Evolutionary conservation across 2,329 filamentous ascomycete genomes (phyloP).

Genomic region (Dichotomopilus funicola): DNA sequence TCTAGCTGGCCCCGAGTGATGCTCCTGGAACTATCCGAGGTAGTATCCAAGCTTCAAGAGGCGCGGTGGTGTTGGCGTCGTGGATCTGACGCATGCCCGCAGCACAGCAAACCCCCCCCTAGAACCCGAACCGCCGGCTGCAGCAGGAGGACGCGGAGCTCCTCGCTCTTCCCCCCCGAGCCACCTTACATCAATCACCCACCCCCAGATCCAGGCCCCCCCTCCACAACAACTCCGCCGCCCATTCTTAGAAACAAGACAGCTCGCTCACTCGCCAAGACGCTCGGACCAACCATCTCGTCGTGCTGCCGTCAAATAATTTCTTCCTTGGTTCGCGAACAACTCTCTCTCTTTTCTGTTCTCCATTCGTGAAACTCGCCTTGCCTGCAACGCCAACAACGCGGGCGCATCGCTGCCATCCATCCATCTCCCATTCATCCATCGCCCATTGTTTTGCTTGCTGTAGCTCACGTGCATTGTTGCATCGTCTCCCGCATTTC

Average conservation of each 20-base stretch:
- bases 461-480: slow-evolving; percentile 18
- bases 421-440: no score
- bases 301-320: slow-evolving; percentile 21
- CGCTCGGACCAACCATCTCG: slow-evolving; percentile 21
- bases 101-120: background rate
- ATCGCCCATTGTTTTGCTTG: slow-evolving; percentile 1
- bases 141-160: no score
- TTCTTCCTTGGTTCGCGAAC: slow-evolving; percentile 9
- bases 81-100: slow-evolving; percentile 17
- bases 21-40: no score
- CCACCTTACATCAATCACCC: no score
- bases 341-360: no score
- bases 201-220: background rate
- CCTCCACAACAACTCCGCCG: slow-evolving; percentile 8
- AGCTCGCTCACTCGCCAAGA: slow-evolving; percentile 17
- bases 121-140: no score
- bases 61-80: slow-evolving; percentile 5
- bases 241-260: slow-evolving; percentile 9
- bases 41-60: no score
- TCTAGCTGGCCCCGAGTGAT: no score
- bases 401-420: no score
- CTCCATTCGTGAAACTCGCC: slow-evolving; percentile 10
- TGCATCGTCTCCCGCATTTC: background rate
- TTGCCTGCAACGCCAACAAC: slow-evolving; percentile 8
- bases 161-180: no score